These are phyloP conservation scores for Candida glaebosa DNA, from an alignment of 805 yeast species.

Conservation along the genomic window DNA sequence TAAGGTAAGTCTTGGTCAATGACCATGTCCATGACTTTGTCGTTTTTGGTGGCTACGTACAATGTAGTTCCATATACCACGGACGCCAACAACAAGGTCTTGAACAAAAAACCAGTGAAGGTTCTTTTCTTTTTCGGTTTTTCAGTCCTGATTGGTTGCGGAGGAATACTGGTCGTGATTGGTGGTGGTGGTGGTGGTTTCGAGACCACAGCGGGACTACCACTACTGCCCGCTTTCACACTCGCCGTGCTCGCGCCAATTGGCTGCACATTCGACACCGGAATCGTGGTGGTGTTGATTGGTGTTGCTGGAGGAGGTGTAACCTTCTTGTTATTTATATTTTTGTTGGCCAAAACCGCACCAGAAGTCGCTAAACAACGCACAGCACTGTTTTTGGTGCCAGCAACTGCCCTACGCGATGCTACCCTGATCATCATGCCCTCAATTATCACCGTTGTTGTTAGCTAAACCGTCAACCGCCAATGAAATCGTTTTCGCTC, in stretches of 20 bases:
- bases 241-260: neutral
- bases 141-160: slow-evolving; percentile 5
- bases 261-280: neutral
- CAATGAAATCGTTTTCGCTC: neutral
- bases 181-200: slow-evolving; percentile 4
- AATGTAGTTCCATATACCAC: slow-evolving; percentile 37
- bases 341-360: neutral
- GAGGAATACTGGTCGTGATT: neutral
- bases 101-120: slow-evolving; percentile 27
- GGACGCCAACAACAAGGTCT: slow-evolving; percentile 23
- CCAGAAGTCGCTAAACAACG: neutral
- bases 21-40: slow-evolving; percentile 42
- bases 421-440: neutral
- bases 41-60: slow-evolving; percentile 41
- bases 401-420: neutral
- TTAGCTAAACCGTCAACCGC: neutral
- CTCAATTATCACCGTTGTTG: neutral
- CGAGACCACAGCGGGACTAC: neutral
- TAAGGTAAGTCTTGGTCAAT: slow-evolving; percentile 42
- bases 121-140: slow-evolving; percentile 25
- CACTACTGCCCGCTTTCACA: neutral
- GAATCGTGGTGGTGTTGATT: neutral
- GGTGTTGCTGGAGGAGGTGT: neutral
- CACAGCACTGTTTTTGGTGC: neutral
- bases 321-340: neutral